Base-by-base conservation (phyloP, 179 eudicot genomes). In the Heliamphora pulchella region DNA sequence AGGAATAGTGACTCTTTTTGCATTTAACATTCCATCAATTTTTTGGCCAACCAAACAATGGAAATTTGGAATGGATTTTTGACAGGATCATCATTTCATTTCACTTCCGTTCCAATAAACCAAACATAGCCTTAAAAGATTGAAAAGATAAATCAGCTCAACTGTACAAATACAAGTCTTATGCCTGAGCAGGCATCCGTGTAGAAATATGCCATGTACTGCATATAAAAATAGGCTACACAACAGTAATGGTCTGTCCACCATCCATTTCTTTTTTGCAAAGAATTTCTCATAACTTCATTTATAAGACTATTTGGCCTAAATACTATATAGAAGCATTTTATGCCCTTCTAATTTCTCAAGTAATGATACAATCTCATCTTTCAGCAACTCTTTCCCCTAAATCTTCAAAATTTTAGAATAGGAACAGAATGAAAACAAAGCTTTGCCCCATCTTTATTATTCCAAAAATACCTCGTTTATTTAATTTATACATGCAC, bases 101-200 rank as follows among this genome's bases (percentile, higher is more conserved):
- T 31, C 31, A 31, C 31, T 31, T 31, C 31, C 31, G 31, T 31
- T 31, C 31, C 31, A 31, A 31, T 31, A 31, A 31, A 31, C 31
- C 31, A 31, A 31, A 31, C 31, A 31, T 31, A 31, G 31, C 31
- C 31, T 31, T 31, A 31, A 31, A 31, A 31, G 31, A 69, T 44
- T 43, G 61, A 71, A 73, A 18, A 57, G 4, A 41, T 57, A 68
- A 73, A 74, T 64, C 71, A 41, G 74, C 54, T 74, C 22, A 80
- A 80, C 31, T 48, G 41, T 57, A 31, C 50, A 78, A 44, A 15
- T 57, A 76, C 1, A n/a, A 13, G 6, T 43, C 13, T 13, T 17
- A 64, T 64, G 82, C 31, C 20, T 61, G 14, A 79, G 59, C 48
- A 46, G 9, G 46, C 22, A 61, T 54, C 8, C 17, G 65, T 11